Evolutionary conservation across 345 rosid species (phyloP), one percentile per base, ranked within the genome.

Genomic region (Eucalyptus tenuipes): DNA sequence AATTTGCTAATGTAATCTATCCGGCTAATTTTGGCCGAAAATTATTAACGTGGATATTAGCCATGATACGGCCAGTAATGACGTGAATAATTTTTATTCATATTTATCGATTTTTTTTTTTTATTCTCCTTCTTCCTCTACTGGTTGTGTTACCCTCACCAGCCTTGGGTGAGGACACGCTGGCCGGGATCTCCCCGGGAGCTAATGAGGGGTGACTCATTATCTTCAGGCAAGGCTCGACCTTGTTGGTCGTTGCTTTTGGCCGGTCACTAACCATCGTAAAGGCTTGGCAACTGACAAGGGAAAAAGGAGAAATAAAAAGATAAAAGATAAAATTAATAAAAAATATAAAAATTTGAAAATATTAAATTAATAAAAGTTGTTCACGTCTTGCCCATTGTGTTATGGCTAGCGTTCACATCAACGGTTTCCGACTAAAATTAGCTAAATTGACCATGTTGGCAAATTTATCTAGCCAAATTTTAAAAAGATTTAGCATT

Each of bases 381-480:
- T 52, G 1, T 52, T 2, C 20, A 52, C 0, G 10, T 52, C 0
- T 52, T 55, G 29, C 29, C 61, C 3, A 22, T 0, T 0, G 1
- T 55, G 61, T 25, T 25, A 55, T 22, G 29, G 61, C 0, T 1
- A 1, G 61, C 5, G 6, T 1, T 6, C 9, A 9, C 4, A 22
- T 10, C 0, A 4, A 0, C 2, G 3, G 13, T 24, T 55, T 55
- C 0, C 0, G 0, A 55, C 13, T 3, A 22, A 24, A 10, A 10
- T 55, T 55, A 13, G 5, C 13, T 25, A 10, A 3, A 55, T 55
- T 0, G 4, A 24, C 13, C 24, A 55, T 25, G 29, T 55, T 55
- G 29, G 1, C 1, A 55, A 55, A 55, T 22, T 55, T 52, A 20
- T 20, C 57, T 52, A 7, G 25, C 57, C 25, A 52, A 52, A 7